Percentiles rank a stretch among this genome's conserved stretches.
These are phyloP conservation scores for Cryptosporidium canis DNA, from an alignment of 169 alveolate species.

Conservation along the genomic window DNA sequence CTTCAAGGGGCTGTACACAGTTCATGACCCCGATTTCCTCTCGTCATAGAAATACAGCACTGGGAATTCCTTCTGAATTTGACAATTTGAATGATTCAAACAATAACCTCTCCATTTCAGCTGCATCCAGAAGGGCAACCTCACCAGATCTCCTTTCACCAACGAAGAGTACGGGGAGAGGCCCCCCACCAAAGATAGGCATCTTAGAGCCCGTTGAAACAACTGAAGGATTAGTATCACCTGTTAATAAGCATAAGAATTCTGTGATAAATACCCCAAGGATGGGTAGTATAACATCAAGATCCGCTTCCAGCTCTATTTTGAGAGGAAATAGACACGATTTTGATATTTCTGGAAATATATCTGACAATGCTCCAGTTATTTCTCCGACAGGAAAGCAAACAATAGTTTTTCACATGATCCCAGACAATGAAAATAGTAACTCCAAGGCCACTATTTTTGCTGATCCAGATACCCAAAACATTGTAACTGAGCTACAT, in stretches of 20 bases:
- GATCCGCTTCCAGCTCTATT: background rate
- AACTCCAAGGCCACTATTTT: constrained; percentile 60
- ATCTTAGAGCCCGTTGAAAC: constrained; percentile 62
- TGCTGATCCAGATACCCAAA: constrained; percentile 68
- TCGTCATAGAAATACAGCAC: constrained; percentile 15
- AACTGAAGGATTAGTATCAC: constrained; percentile 52
- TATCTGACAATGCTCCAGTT: constrained; percentile 21
- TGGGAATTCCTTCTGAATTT: constrained; percentile 22
- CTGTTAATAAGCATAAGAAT: constrained; percentile 20
- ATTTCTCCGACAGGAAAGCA: constrained; percentile 60
- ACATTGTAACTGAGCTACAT: constrained; percentile 63
- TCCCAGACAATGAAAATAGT: constrained; percentile 40
- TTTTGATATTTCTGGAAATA: background rate
- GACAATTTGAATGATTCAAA: background rate
- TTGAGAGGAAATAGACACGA: background rate
- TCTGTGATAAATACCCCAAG: constrained; percentile 39
- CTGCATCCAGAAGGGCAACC: constrained; percentile 49
- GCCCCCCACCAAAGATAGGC: constrained; percentile 59
- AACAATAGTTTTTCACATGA: constrained; percentile 66
- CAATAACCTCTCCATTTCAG: background rate
- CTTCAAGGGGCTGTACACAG: background rate
- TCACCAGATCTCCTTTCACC: constrained; percentile 45
- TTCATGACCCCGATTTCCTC: background rate
- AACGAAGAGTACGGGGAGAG: constrained; percentile 52
- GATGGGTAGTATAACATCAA: constrained; percentile 27